These are phyloP conservation scores for Coriolopsis trogii DNA, from an alignment of 1,284 basidiomycete species.

Conservation along the genomic window DNA sequence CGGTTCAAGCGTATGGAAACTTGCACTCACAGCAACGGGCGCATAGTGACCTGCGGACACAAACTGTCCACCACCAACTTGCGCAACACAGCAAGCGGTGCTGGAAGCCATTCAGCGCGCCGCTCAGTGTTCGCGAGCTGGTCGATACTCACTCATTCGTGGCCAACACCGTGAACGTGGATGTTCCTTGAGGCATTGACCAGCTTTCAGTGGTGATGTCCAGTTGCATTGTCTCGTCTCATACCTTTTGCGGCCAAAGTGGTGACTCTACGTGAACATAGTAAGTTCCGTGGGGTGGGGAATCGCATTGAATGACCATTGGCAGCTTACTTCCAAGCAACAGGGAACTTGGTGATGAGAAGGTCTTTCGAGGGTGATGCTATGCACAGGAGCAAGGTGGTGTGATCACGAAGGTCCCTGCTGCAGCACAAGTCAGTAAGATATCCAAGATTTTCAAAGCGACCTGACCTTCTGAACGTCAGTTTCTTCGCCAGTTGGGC, in stretches of 20 bases:
- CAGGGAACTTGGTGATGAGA: too few relatives aligned
- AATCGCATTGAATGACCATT: too few relatives aligned
- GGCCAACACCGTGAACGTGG: background rate
- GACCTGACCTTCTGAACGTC: too few relatives aligned
- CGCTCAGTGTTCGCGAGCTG: background rate
- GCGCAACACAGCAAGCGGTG: background rate
- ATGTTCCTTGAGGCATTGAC: background rate
- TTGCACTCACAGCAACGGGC: background rate
- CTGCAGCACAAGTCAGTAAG: too few relatives aligned
- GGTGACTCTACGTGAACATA: background rate
- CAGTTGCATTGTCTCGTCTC: too few relatives aligned
- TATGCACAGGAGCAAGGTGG: too few relatives aligned
- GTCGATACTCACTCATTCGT: background rate
- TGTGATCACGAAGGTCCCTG: too few relatives aligned
- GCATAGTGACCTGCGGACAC: background rate
- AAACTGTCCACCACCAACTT: background rate
- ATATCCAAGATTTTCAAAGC: too few relatives aligned
- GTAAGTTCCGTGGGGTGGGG: background rate
- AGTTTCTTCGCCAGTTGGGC: too few relatives aligned
- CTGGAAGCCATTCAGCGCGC: background rate
- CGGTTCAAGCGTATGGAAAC: background rate
- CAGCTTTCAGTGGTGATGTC: background rate
- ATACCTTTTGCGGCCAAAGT: background rate
- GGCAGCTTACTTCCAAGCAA: background rate
- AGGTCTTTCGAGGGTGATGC: too few relatives aligned